These are phyloP conservation scores for Amanita phalloides DNA, from an alignment of 768 basidiomycete species.

Conservation along the genomic window DNA sequence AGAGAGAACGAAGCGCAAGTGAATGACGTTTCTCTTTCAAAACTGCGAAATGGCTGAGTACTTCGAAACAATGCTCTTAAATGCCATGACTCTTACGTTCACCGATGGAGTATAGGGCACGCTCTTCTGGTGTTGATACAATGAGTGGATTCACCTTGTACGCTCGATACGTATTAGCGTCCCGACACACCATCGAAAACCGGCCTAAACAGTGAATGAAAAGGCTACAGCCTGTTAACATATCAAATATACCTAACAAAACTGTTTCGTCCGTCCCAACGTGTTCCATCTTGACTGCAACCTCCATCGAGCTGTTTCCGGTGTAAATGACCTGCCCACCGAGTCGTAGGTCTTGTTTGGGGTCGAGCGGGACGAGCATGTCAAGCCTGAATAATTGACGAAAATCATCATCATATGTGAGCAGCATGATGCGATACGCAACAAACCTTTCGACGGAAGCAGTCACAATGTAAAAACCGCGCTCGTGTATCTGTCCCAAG, in stretches of 20 bases:
- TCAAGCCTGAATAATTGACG: slow-evolving; percentile 38
- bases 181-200: slow-evolving; percentile 85
- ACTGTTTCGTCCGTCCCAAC: slow-evolving; percentile 48
- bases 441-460: slow-evolving; percentile 66
- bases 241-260: slow-evolving; percentile 39
- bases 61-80: background rate
- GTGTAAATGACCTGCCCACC: slow-evolving; percentile 78
- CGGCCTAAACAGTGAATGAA: slow-evolving; percentile 38
- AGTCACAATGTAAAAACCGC: slow-evolving; percentile 75
- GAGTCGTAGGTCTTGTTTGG: slow-evolving; percentile 57
- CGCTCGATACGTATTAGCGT: slow-evolving; percentile 55
- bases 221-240: background rate
- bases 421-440: slow-evolving; percentile 1
- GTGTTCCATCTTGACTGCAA: slow-evolving; percentile 79
- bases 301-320: slow-evolving; percentile 71
- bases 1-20: slow-evolving; percentile 46
- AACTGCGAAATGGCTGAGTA: slow-evolving; percentile 23
- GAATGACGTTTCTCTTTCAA: slow-evolving; percentile 50
- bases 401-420: background rate
- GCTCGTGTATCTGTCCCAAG: slow-evolving; percentile 43
- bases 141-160: slow-evolving; percentile 52
- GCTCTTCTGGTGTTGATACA: slow-evolving; percentile 52
- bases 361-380: slow-evolving; percentile 49
- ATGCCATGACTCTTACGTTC: slow-evolving; percentile 35
- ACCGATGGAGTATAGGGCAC: slow-evolving; percentile 50